A percentile compares a stretch with the other conserved stretches of the same genome.
These are phyloP conservation scores for Asclepias syriaca DNA, from an alignment of 257 asterid species.

Conservation along the genomic window DNA sequence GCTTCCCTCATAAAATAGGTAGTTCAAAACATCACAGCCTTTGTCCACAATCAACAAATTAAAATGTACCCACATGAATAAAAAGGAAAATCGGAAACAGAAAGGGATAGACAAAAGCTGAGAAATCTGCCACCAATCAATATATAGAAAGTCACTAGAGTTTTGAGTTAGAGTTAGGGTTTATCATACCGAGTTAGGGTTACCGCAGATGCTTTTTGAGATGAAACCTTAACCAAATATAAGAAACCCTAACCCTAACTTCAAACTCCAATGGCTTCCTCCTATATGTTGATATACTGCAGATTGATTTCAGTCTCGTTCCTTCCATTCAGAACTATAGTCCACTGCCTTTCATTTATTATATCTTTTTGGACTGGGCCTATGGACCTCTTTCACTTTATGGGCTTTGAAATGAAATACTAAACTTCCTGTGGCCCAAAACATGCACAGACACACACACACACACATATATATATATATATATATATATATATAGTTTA, in stretches of 20 bases:
- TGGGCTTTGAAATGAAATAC: background rate
- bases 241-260: too few species aligned
- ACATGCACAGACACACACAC: too few species aligned
- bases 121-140: background rate
- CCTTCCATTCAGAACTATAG: too few species aligned
- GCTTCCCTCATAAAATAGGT: conserved; percentile 69
- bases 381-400: background rate
- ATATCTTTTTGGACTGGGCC: background rate
- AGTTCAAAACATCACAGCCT: conserved; percentile 65
- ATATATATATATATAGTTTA: too few species aligned
- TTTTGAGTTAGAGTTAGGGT: conserved; percentile 24
- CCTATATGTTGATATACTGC: too few species aligned
- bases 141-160: background rate
- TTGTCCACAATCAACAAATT: background rate
- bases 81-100: too few species aligned
- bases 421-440: too few species aligned
- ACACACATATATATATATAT: too few species aligned
- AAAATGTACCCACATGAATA: too few species aligned
- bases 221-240: too few species aligned
- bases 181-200: background rate
- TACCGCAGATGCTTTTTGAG: background rate
- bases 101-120: background rate
- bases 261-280: too few species aligned
- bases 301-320: too few species aligned
- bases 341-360: background rate